Evolutionary conservation across 306 rosid species (phyloP).

Genomic region (Mimosa bimucronata): DNA sequence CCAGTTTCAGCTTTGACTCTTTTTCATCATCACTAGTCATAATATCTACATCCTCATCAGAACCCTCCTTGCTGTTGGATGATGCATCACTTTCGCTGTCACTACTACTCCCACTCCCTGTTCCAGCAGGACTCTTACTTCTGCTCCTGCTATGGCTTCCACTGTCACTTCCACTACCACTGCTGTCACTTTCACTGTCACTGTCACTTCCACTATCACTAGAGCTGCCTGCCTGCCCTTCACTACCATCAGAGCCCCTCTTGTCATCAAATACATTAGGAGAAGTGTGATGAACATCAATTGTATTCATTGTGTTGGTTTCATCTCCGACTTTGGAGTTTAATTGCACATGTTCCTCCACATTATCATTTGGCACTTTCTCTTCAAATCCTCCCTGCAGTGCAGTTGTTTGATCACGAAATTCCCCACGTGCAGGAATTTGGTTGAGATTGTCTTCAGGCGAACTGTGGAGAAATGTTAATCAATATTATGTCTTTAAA

Average conservation of each 20-base stretch:
- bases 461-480: conserved; percentile 57
- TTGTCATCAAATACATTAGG: conserved; percentile 65
- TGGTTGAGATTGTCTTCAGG: conserved; percentile 70
- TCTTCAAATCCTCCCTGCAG: conserved; percentile 57
- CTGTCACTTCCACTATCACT: conserved; percentile 89
- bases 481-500: conserved; percentile 22
- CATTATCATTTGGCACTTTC: conserved; percentile 49
- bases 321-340: conserved; percentile 59
- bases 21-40: conserved; percentile 98
- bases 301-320: conserved; percentile 52
- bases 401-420: conserved; percentile 60
- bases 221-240: conserved; percentile 74
- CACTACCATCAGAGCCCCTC: conserved; percentile 70
- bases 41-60: conserved; percentile 96
- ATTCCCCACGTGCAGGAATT: conserved; percentile 56
- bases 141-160: conserved; percentile 84
- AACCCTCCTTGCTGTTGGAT: conserved; percentile 85
- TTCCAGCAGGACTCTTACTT: conserved; percentile 75
- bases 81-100: conserved; percentile 95
- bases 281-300: conserved; percentile 59
- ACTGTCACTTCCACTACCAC: conserved; percentile 86
- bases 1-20: conserved; percentile 64
- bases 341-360: conserved; percentile 53
- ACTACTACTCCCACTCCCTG: conserved; percentile 84
- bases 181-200: conserved; percentile 89